phyloP scores from a whole-genome alignment of 352 stramenopile species.

The Phytopythium boreale region DNA sequence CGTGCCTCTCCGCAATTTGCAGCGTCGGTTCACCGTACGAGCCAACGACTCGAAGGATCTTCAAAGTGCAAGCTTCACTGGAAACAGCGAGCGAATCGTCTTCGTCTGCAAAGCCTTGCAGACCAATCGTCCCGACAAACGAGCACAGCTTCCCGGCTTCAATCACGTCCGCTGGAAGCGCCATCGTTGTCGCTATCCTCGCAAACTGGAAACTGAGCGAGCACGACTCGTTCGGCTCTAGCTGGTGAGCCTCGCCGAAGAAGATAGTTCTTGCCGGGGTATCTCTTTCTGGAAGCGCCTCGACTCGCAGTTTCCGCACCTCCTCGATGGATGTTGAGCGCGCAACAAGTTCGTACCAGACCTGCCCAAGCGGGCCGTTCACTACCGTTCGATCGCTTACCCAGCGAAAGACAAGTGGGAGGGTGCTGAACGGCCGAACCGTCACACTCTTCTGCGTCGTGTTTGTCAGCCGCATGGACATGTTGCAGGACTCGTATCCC shows the following conservation, averaged over 20 bases:
- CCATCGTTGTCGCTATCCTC: conserved; percentile 48
- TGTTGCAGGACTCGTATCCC: conserved; percentile 7
- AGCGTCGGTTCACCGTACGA: conserved; percentile 65
- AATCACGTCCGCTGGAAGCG: conserved; percentile 48
- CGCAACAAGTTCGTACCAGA: conserved; percentile 18
- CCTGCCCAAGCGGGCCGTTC: neutral
- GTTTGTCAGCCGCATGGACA: conserved; percentile 43
- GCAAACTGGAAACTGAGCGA: conserved; percentile 71
- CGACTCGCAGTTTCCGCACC: conserved; percentile 19
- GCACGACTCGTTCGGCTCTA: conserved; percentile 47
- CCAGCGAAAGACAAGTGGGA: conserved; percentile 69
- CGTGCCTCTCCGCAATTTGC: conserved; percentile 38
- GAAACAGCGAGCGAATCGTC: conserved; percentile 5
- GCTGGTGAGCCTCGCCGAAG: conserved; percentile 41
- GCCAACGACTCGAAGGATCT: conserved; percentile 53
- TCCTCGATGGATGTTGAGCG: conserved; percentile 25
- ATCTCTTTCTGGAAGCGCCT: conserved; percentile 1
- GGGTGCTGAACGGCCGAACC: conserved; percentile 66
- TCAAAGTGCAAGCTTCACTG: conserved; percentile 61
- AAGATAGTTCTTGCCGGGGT: conserved; percentile 26
- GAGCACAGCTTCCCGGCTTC: conserved; percentile 57
- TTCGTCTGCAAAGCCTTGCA: conserved; percentile 57
- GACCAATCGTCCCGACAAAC: conserved; percentile 63
- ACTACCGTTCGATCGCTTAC: conserved; percentile 5
- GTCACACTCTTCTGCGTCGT: conserved; percentile 44